Percentiles rank a stretch among this genome's conserved stretches.
These are phyloP conservation scores for Phylloporus sp. DNA, from an alignment of 768 basidiomycete genomes.

Conservation along the genomic window DNA sequence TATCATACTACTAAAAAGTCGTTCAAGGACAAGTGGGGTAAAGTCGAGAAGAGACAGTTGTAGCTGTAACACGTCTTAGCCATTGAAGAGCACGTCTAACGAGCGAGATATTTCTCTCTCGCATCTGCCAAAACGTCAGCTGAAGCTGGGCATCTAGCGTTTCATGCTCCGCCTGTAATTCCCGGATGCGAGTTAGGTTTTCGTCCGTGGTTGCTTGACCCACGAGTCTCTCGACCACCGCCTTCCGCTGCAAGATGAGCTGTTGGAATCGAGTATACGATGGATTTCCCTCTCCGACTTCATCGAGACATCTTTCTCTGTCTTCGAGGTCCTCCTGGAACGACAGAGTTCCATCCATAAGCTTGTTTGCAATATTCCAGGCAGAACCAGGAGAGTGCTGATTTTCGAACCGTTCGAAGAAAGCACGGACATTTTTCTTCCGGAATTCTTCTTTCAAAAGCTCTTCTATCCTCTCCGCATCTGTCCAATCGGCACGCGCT, in stretches of 20 bases:
- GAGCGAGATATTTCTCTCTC: not conserved
- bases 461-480: conserved; percentile 1
- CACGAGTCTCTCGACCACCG: not conserved
- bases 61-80: not conserved
- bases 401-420: conserved; percentile 4
- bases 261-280: not conserved
- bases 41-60: not conserved
- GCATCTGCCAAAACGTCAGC: not conserved
- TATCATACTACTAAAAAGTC: too few relatives aligned
- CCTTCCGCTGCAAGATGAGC: conserved; percentile 1
- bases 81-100: conserved; percentile 1
- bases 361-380: not conserved
- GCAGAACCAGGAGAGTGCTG: not conserved
- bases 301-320: not conserved
- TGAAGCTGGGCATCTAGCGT: not conserved
- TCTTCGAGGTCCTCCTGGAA: conserved; percentile 2
- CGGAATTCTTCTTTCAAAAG: not conserved
- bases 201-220: not conserved
- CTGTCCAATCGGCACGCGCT: not conserved
- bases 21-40: not conserved
- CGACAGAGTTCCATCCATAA: not conserved
- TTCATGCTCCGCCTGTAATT: conserved; percentile 3
- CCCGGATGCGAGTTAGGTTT: not conserved
- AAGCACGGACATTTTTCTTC: not conserved
- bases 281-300: not conserved